These are phyloP conservation scores for Aspergillus pseudotamarii DNA, from an alignment of 2,329 filamentous ascomycete species.

Conservation along the genomic window DNA sequence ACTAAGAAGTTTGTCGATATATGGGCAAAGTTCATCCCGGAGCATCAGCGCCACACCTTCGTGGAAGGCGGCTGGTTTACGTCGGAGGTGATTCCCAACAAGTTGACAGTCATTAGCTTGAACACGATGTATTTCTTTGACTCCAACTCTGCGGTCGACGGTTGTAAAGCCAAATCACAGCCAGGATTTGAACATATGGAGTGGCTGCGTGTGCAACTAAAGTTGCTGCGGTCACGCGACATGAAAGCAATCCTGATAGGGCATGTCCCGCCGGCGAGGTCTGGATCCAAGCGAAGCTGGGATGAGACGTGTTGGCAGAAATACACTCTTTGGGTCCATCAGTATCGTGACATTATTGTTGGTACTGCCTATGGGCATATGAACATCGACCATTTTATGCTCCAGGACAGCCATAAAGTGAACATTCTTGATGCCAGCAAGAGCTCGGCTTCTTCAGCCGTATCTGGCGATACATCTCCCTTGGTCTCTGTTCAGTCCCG, in stretches of 20 bases:
- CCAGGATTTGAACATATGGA: conserved; percentile 95
- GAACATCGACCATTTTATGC: conserved; percentile 97
- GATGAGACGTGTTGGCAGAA: conserved; percentile 99
- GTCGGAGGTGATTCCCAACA: conserved; percentile 83
- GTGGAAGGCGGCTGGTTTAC: conserved; percentile 93
- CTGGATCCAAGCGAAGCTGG: conserved; percentile 83
- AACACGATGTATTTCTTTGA: conserved; percentile 97
- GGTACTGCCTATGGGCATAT: conserved; percentile 87
- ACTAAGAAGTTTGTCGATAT: conserved; percentile 75
- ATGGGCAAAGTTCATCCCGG: conserved; percentile 86
- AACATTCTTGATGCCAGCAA: conserved; percentile 54
- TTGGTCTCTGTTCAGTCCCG: conserved; percentile 60
- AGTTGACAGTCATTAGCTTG: conserved; percentile 86
- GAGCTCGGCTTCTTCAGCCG: conserved; percentile 13
- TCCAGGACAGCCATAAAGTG: conserved; percentile 82
- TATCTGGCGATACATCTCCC: conserved; percentile 17
- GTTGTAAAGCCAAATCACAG: conserved; percentile 75
- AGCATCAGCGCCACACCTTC: conserved; percentile 88
- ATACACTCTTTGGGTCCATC: conserved; percentile 85
- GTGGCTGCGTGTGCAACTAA: conserved; percentile 88
- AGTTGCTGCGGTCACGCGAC: conserved; percentile 76
- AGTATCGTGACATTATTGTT: conserved; percentile 88
- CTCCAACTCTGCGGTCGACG: conserved; percentile 90
- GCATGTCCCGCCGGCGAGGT: conserved; percentile 89
- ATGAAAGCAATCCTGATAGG: conserved; percentile 96